Evolutionary conservation across 2,329 filamentous ascomycete genomes (phyloP).

Genomic region (Colletotrichum australisinense): DNA sequence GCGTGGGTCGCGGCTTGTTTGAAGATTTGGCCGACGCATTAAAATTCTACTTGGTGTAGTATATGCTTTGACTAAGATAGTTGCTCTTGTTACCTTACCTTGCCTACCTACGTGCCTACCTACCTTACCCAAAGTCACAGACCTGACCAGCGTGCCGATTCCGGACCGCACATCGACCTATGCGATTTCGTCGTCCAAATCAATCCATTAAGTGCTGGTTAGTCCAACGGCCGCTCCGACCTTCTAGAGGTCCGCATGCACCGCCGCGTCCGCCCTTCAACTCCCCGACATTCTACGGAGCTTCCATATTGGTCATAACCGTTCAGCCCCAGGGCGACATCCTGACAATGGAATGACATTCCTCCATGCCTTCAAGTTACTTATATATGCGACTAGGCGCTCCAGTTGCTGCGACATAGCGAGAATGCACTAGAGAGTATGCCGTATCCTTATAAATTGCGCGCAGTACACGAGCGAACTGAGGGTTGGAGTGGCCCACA

Average conservation of each 20-base stretch:
- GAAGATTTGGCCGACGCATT: constrained; percentile 20
- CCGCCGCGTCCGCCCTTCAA: not conserved
- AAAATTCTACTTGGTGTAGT: not conserved
- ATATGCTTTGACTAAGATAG: not conserved
- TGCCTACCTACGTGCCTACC: not conserved
- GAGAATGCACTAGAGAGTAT: too few species aligned
- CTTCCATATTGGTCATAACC: constrained; percentile 26
- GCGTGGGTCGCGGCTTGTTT: not conserved
- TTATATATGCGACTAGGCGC: not conserved
- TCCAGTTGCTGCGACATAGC: not conserved
- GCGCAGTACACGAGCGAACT: not conserved
- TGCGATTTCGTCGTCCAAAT: not conserved
- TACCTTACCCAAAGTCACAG: not conserved
- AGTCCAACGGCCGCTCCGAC: not conserved
- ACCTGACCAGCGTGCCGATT: constrained; percentile 6
- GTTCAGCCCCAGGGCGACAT: not conserved
- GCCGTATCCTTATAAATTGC: not conserved
- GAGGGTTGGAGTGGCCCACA: not conserved
- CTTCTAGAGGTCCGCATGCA: not conserved
- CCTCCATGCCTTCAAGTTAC: not conserved
- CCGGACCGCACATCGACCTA: not conserved
- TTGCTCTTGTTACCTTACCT: not conserved
- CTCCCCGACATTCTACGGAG: constrained; percentile 21
- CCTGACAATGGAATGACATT: not conserved
- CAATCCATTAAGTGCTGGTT: not conserved